A percentile compares a stretch with the other conserved stretches of the same genome.
Conservation (phyloP, 371 early-diverging fungal genomes). For the Mucor indicus region DNA sequence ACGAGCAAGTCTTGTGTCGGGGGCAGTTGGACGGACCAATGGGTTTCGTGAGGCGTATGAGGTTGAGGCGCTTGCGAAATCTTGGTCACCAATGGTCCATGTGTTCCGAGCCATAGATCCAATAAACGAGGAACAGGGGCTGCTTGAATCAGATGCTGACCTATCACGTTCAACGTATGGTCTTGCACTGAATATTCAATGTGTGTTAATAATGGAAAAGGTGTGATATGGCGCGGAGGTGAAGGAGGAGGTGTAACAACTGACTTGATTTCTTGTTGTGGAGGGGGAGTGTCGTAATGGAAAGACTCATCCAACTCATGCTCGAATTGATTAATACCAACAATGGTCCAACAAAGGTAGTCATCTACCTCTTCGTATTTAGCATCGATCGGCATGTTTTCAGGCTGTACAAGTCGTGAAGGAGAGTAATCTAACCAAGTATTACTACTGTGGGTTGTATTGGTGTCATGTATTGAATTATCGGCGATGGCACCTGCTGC, state of each 20-base stretch:
- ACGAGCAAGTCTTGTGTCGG: slow-evolving; percentile 22
- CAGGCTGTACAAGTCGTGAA: slow-evolving; percentile 34
- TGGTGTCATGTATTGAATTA: slow-evolving; percentile 16
- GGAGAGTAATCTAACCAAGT: slow-evolving; percentile 32
- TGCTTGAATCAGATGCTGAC: slow-evolving; percentile 32
- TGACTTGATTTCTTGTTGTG: too few relatives aligned
- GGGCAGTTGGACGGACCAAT: slow-evolving; percentile 28
- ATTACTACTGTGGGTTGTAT: slow-evolving; percentile 4
- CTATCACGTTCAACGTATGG: slow-evolving; percentile 28
- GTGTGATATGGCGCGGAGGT: slow-evolving; percentile 23
- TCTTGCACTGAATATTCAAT: slow-evolving; percentile 23
- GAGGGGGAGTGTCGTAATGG: too few relatives aligned
- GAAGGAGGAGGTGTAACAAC: slow-evolving; percentile 13
- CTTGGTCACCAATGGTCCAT: slow-evolving; percentile 28
- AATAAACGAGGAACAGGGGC: slow-evolving; percentile 23
- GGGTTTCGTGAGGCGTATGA: slow-evolving; percentile 27
- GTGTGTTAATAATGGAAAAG: slow-evolving; percentile 14
- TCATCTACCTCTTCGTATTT: slow-evolving; percentile 59
- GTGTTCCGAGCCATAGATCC: slow-evolving; percentile 38
- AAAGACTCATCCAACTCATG: slow-evolving; percentile 50
- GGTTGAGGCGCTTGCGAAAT: slow-evolving; percentile 22
- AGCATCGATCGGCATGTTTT: slow-evolving; percentile 19
- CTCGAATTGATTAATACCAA: slow-evolving; percentile 67
- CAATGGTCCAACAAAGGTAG: slow-evolving; percentile 83
- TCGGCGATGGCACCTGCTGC: slow-evolving; percentile 26